Conservation (phyloP, 2,329 filamentous ascomycete species). For the Pseudogymnoascus sp. region DNA sequence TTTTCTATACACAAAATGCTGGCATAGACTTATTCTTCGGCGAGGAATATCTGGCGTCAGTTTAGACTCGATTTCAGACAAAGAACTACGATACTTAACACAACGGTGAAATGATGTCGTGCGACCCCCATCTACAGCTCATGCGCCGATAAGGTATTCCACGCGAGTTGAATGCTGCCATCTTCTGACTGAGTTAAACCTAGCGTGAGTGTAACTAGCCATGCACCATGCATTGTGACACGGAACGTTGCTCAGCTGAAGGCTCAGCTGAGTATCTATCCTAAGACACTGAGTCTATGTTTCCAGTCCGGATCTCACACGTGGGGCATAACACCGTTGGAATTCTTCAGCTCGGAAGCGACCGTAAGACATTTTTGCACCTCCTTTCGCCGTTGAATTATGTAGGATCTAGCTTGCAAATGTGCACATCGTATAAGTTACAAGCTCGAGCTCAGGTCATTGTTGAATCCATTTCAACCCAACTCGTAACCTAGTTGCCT, state of each 20-base stretch:
- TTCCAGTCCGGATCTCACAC: conserved; percentile 5
- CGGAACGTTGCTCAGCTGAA: not conserved
- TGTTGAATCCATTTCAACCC: not conserved
- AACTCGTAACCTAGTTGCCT: conserved; percentile 3
- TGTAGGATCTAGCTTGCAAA: not conserved
- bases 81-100: not conserved
- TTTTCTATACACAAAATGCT: not conserved
- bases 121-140: not conserved
- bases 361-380: not conserved
- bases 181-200: not conserved
- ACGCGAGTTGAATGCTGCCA: not conserved
- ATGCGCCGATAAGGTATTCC: not conserved
- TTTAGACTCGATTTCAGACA: not conserved
- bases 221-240: not conserved
- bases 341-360: not conserved
- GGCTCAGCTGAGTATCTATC: conserved; percentile 4
- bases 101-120: not conserved
- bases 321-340: not conserved
- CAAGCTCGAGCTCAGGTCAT: not conserved
- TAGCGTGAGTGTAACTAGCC: not conserved
- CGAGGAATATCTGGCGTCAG: not conserved
- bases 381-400: not conserved
- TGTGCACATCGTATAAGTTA: not conserved
- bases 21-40: not conserved
- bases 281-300: not conserved